Conservation (phyloP, 2,329 filamentous ascomycete genomes). For the Hymenoscyphus linearis region DNA sequence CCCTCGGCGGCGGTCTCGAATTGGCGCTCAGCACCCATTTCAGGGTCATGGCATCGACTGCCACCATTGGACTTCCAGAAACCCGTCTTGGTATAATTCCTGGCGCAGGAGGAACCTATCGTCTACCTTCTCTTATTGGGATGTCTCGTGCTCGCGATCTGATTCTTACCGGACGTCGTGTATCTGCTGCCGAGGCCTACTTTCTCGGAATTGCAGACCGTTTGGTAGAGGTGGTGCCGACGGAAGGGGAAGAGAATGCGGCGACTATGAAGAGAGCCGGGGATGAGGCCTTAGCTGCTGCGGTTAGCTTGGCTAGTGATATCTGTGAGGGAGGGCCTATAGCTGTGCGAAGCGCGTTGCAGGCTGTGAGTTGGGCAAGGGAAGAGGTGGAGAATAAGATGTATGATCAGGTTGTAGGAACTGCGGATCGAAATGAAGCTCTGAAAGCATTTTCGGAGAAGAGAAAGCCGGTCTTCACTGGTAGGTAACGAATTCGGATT, state of each 20-base stretch:
- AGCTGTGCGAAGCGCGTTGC: constrained; percentile 71
- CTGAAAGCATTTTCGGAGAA: constrained; percentile 78
- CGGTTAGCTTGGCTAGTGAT: constrained; percentile 71
- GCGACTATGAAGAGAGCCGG: constrained; percentile 53
- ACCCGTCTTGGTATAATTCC: constrained; percentile 92
- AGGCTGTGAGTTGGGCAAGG: constrained; percentile 67
- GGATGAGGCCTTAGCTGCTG: constrained; percentile 65
- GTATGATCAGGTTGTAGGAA: constrained; percentile 77
- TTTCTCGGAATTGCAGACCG: constrained; percentile 86
- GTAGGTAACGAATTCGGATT: constrained; percentile 28
- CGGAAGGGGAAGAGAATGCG: constrained; percentile 38
- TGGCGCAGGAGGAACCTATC: constrained; percentile 87
- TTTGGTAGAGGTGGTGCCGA: constrained; percentile 71
- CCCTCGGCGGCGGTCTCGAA: constrained; percentile 90
- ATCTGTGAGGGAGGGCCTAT: constrained; percentile 89
- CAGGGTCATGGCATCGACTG: constrained; percentile 77
- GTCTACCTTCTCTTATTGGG: constrained; percentile 78
- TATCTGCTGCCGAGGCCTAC: constrained; percentile 80
- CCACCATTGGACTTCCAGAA: constrained; percentile 78
- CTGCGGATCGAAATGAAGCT: constrained; percentile 84
- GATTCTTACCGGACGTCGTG: constrained; percentile 82
- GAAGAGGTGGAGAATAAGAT: constrained; percentile 81
- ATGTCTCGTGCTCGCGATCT: constrained; percentile 78
- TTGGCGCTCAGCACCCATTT: constrained; percentile 85
- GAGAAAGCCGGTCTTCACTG: constrained; percentile 63